Percentiles rank a stretch among this genome's conserved stretches.
Evolutionary conservation across 176 grass and related monocot genomes (phyloP).

Genomic region (Ananas comosus): DNA sequence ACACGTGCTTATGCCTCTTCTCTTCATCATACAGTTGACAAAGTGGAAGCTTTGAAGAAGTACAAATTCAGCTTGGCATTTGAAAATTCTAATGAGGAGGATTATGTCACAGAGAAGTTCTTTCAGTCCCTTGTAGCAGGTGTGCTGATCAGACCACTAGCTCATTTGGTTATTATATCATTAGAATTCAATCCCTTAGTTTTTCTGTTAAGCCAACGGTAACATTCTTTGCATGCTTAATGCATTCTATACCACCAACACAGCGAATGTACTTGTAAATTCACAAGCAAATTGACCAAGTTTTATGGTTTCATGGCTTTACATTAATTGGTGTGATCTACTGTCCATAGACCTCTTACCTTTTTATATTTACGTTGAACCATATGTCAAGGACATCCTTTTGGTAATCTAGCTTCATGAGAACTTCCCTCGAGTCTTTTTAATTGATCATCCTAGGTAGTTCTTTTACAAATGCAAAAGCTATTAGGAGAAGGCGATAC

Average conservation of each 20-base stretch:
- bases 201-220: not conserved
- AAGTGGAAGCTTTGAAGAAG: slow-evolving; percentile 67
- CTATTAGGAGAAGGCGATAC: too few relatives aligned
- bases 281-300: too few relatives aligned
- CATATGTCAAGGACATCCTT: not conserved
- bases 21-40: slow-evolving; percentile 54
- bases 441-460: too few relatives aligned
- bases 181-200: not conserved
- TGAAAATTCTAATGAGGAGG: slow-evolving; percentile 99
- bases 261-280: too few relatives aligned
- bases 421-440: too few relatives aligned
- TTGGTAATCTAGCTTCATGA: too few relatives aligned
- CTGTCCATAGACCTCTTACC: not conserved
- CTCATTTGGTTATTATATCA: slow-evolving; percentile 1
- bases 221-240: not conserved
- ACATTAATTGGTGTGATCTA: not conserved
- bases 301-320: not conserved
- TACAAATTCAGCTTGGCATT: slow-evolving; percentile 99
- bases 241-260: too few relatives aligned
- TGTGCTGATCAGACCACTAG: slow-evolving; percentile 13
- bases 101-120: slow-evolving; percentile 97
- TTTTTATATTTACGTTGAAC: not conserved
- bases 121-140: slow-evolving; percentile 95
- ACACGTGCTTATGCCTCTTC: too few relatives aligned
- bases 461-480: too few relatives aligned